phyloP scores from a whole-genome alignment of 192 early-diverging fungal genomes.

The Jimgerdemannia flammicorona region DNA sequence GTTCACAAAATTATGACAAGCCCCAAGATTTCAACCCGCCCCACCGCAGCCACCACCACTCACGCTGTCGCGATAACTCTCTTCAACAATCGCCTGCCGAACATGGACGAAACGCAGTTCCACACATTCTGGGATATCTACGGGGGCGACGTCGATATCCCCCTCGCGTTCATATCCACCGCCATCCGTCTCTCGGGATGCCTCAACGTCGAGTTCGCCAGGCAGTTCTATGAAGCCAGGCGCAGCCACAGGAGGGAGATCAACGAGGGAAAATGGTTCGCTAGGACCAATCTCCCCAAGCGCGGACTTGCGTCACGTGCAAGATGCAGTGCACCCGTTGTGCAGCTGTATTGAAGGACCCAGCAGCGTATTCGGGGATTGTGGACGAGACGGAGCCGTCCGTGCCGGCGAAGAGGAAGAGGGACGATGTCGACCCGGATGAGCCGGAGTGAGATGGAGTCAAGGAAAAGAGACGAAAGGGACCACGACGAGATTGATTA shows the following conservation, averaged over 20 bases:
- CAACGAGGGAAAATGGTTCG: not conserved
- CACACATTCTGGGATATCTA: not conserved
- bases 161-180: no score
- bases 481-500: no score
- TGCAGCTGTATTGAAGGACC: no score
- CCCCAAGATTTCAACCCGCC: no score
- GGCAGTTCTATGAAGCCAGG: not conserved
- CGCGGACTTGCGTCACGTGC: no score
- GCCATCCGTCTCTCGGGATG: not conserved
- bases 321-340: no score
- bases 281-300: no score
- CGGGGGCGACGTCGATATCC: not conserved
- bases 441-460: not conserved
- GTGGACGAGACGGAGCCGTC: not conserved
- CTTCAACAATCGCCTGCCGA: not conserved
- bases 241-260: not conserved
- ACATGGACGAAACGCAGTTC: not conserved
- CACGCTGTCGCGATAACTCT: no score
- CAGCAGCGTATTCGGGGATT: no score
- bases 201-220: not conserved
- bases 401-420: not conserved
- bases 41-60: no score
- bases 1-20: no score
- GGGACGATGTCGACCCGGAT: not conserved
- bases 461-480: no score